Conservation (phyloP, 1,284 basidiomycete species). For the Lentinus polychrous region DNA sequence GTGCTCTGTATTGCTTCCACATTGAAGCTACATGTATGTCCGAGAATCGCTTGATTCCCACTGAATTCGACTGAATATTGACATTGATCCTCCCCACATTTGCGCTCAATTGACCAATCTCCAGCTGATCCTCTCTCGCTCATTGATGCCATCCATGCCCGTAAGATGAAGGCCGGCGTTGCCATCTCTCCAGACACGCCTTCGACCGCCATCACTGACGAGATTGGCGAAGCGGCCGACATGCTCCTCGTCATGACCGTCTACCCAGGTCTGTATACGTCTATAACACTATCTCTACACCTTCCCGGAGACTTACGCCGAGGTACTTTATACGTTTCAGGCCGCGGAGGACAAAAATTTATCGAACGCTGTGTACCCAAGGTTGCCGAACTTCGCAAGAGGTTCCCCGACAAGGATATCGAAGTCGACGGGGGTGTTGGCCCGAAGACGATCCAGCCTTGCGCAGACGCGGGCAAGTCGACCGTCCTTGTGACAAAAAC, state of each 20-base stretch:
- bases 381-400: conserved; percentile 83
- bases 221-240: conserved; percentile 74
- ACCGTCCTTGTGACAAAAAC: not conserved
- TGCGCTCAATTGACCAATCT: not conserved
- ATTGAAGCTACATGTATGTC: conserved; percentile 85
- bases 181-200: conserved; percentile 94
- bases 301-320: not conserved
- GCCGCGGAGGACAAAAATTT: conserved; percentile 95
- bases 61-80: not conserved
- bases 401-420: conserved; percentile 92
- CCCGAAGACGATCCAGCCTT: conserved; percentile 83
- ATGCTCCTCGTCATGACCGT: conserved; percentile 99
- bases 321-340: conserved; percentile 29
- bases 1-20: conserved; percentile 95
- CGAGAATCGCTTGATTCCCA: too few relatives aligned
- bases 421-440: conserved; percentile 97
- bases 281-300: too few relatives aligned
- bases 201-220: conserved; percentile 78
- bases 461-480: conserved; percentile 83
- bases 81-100: too few relatives aligned
- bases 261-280: conserved; percentile 58
- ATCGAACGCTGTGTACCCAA: conserved; percentile 90
- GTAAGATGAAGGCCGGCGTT: conserved; percentile 86
- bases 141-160: conserved; percentile 69
- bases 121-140: conserved; percentile 69